Evolutionary conservation across 192 early-diverging fungal genomes (phyloP).

Genomic region (Coemansia sp.): DNA sequence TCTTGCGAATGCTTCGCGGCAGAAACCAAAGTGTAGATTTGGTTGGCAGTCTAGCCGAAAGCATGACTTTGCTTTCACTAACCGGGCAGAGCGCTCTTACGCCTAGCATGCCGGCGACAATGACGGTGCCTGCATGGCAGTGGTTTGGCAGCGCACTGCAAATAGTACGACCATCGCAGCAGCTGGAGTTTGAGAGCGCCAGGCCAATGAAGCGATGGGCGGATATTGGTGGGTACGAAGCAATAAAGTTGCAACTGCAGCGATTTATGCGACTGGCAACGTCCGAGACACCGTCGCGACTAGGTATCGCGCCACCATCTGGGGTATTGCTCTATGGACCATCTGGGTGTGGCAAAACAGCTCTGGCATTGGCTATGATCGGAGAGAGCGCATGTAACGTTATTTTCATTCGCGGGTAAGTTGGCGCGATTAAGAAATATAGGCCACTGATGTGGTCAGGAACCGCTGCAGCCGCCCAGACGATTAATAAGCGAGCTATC

Average conservation of each 20-base stretch:
- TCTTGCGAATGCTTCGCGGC: constrained; percentile 20
- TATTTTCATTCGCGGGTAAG: constrained; percentile 78
- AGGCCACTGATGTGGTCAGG: neutral
- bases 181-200: constrained; percentile 59
- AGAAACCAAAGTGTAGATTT: neutral
- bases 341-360: constrained; percentile 91
- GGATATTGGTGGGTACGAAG: constrained; percentile 72
- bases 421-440: neutral
- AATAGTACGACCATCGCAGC: constrained; percentile 63
- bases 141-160: constrained; percentile 51
- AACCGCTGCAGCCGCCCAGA: neutral
- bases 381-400: constrained; percentile 77
- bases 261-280: constrained; percentile 61
- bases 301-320: constrained; percentile 73
- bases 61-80: constrained; percentile 9
- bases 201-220: constrained; percentile 58
- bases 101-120: neutral
- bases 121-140: constrained; percentile 8
- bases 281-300: constrained; percentile 49
- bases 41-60: neutral
- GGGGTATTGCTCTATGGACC: constrained; percentile 93
- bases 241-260: constrained; percentile 58
- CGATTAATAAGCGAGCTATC: constrained; percentile 20
- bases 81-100: neutral
- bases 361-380: constrained; percentile 76